Evolutionary conservation across 352 stramenopile species (phyloP), one percentile per base, ranked within the genome.

Genomic region (Phytophthora rubi): DNA sequence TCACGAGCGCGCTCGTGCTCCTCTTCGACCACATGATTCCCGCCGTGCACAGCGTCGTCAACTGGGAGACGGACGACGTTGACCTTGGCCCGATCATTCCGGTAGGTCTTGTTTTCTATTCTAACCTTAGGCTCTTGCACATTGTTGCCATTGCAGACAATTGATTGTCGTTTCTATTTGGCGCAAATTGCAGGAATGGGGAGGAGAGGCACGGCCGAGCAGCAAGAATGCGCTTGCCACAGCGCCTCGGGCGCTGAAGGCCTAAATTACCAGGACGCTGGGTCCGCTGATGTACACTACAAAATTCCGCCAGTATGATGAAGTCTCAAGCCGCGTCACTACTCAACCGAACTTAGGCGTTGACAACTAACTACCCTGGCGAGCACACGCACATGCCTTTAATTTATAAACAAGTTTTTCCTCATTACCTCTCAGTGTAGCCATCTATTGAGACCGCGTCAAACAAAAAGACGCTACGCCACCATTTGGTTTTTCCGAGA

Each of bases 21-120:
- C 35, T 83, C 37, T 67, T 76, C 53, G 80, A 83, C 47, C 73
- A 84, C 64, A 70, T 81, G 53, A 75, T 85, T 55, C 80, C 80
- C 0, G 65, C 68, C 16, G 70, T 85, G 33, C 76, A 80, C 77
- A 81, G 74, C 55, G 74, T 79, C 64, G 51, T 85, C 39, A 83
- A 71, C 58, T 88, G 77, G 80, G 80, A 88, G 15, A 60, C 39
- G 13, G 65, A 70, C 13, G 59, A 73, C 59, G 59, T 59, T 37
- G 56, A 78, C 59, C 69, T 80, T 13, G 73, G 73, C 18, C 73
- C 73, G 12, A 78, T 81, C 39, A 30, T 81, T 15, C 70, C 73
- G 30, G 73, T 74, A 65, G 0, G 67, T 21, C 18, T 21, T 21
- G 18, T 21, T 21, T 6, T 18, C 9, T 47, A 10, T 10, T 48